Base-by-base conservation (phyloP, 495 filamentous ascomycete genomes). In the Cladorrhinum samala region DNA sequence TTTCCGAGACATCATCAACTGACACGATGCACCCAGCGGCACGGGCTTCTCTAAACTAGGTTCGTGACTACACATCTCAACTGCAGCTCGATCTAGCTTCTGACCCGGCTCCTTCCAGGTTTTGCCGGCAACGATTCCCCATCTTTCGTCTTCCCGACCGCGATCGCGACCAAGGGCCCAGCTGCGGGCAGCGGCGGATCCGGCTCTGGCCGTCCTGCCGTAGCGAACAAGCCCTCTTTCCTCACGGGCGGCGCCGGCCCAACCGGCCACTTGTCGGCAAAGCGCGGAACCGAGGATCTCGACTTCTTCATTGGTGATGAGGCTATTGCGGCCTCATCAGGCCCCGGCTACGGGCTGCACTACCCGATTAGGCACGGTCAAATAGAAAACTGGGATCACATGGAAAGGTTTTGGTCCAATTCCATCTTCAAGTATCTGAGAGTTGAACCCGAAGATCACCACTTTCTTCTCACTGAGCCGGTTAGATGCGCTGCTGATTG, bases 331-430 rank as follows among this genome's bases (percentile, higher is more conserved):
- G 91, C 92, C 18, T 77, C 87, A 43, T 80, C 69, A 62, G 93
- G 93, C 25, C 91, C 91, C 52, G 87, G 93, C 55, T 98, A 98
- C 72, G 91, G 87, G 45, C 77, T 96, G 66, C 89, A 98, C 73
- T 97, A 96, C 69, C 93, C 93, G 40, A 96, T 98, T 64, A 82
- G 94, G 51, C 93, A 98, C 66, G 93, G 93, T 49, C 94, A 97
- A 73, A 86, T 98, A 63, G 93, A 98, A 72, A 95, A 98, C 66
- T 98, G 93, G 93, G 93, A 98, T 69, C 86, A 94, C 59, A 98
- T 98, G 93, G 93, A 98, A 67, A 83, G 93, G 49, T 98, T 96
- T 70, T 98, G 93, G 93, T 96, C 94, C 44, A 96, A 96, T 73
- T 97, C 94, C 21, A 98, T 98, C 72, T 98, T 98, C 79, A 97